Base-by-base conservation (phyloP, 768 basidiomycete species). In the Inosperma sp. region DNA sequence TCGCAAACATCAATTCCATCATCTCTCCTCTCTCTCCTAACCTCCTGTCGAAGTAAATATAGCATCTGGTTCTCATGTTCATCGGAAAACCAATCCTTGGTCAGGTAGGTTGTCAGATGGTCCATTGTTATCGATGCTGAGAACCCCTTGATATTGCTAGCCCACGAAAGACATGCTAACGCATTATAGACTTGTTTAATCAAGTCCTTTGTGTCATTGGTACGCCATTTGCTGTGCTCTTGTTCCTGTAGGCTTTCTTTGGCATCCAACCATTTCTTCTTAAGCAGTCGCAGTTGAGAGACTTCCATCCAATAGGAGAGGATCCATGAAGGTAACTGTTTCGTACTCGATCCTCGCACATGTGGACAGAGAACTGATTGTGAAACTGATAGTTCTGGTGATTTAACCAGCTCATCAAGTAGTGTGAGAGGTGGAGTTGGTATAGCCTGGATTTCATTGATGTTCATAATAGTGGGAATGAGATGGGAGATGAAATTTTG, bases 11-110 rank as follows among this genome's bases (percentile, higher is more conserved):
- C 19, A 12, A 60, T 45, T 10, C 31, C 43, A 8, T 48, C 50
- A n/a, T 21, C 34, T 27, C 37, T 31, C 14, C 43, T 39, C 7
- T 2, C 12, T 23, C 44, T 34, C 7, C 16, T n/a, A 19, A 60
- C 14, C n/a, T 61, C 56, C 10, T 27, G 3, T 22, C 21, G 21
- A 3, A 61, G 52, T 2, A 63, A 37, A 19, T 61, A 44, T 6
- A 62, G 40, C 59, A 62, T 58, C 34, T 56, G 58, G 27, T 54
- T 53, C 31, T 59, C 54, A 25, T 62, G 59, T 47, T 54, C 45
- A 23, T 49, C 48, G 10, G 50, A 19, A 21, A 62, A 52, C 61
- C 59, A 61, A 6, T 47, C 40, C n/a, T 39, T 54, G 10, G 61
- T 61, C 12, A 48, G 25, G 44, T 54, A 62, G 21, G 31, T 48